phyloP scores from a whole-genome alignment of 768 basidiomycete genomes.

The Tylopilus sp. region DNA sequence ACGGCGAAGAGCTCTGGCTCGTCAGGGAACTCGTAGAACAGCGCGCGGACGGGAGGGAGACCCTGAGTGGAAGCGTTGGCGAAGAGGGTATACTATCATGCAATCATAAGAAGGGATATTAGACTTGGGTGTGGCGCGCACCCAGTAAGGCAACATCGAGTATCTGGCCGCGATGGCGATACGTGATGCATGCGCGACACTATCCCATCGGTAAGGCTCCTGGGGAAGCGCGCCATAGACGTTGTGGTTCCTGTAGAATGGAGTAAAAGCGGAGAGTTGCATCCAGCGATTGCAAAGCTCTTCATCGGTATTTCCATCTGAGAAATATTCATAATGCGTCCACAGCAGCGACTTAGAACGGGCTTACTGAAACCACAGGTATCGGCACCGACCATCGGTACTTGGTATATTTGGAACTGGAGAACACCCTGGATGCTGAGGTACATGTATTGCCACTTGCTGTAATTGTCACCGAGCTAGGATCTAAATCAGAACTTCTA shows the following conservation, averaged over 20 bases:
- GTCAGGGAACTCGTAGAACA: constrained; percentile 77
- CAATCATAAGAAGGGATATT: neutral
- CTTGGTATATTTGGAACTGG: constrained; percentile 84
- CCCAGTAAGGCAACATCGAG: constrained; percentile 76
- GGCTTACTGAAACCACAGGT: constrained; percentile 41
- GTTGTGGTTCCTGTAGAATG: constrained; percentile 84
- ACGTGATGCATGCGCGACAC: constrained; percentile 71
- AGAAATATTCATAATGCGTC: neutral
- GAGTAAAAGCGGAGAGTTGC: constrained; percentile 79
- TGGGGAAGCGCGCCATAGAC: constrained; percentile 64
- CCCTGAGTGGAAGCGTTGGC: constrained; percentile 62
- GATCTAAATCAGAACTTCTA: neutral
- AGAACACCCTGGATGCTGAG: constrained; percentile 71
- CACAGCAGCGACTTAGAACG: neutral
- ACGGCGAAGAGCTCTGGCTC: constrained; percentile 60
- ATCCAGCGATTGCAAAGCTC: constrained; percentile 85
- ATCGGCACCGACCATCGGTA: constrained; percentile 82
- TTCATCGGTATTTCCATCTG: constrained; percentile 63
- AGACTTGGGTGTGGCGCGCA: constrained; percentile 28
- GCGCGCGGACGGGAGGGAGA: constrained; percentile 68
- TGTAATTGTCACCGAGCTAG: constrained; percentile 74
- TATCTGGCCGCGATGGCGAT: constrained; percentile 72
- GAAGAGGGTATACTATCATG: constrained; percentile 63
- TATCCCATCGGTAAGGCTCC: constrained; percentile 80
- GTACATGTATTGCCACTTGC: constrained; percentile 70